phyloP scores from a whole-genome alignment of 1,139 yeast species.

The Meyerozyma guilliermondii region DNA sequence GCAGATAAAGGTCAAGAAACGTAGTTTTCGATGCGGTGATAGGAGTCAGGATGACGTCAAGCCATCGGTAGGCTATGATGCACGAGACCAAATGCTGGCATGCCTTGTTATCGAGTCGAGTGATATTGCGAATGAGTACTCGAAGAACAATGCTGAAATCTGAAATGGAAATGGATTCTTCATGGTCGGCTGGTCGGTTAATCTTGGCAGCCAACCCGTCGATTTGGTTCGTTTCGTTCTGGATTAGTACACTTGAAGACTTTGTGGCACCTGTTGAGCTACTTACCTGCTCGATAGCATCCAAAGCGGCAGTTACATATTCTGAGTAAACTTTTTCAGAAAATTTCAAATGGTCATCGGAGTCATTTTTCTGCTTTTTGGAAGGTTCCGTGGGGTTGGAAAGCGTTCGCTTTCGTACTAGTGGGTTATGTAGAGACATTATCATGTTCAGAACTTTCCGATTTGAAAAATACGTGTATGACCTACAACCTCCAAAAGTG shows the following conservation, averaged over 20 bases:
- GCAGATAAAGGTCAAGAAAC: constrained; percentile 51
- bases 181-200: constrained; percentile 24
- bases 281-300: constrained; percentile 60
- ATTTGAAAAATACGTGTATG: not conserved
- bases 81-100: constrained; percentile 30
- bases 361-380: constrained; percentile 7
- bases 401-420: constrained; percentile 20
- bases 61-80: constrained; percentile 52
- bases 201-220: constrained; percentile 36
- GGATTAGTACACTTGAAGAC: constrained; percentile 16
- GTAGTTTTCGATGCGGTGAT: constrained; percentile 19
- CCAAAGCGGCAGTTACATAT: constrained; percentile 64
- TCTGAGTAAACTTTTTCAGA: constrained; percentile 58
- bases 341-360: constrained; percentile 15
- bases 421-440: constrained; percentile 28
- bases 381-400: constrained; percentile 5
- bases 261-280: not conserved
- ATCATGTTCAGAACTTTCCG: constrained; percentile 14
- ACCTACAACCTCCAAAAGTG: not conserved
- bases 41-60: constrained; percentile 23
- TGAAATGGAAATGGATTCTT: constrained; percentile 30
- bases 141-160: constrained; percentile 34
- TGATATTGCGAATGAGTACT: constrained; percentile 30
- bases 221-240: constrained; percentile 34
- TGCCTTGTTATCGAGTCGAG: constrained; percentile 33